These are phyloP conservation scores for Nothomitra cinnamomea DNA, from an alignment of 2,329 filamentous ascomycete species.

Conservation along the genomic window DNA sequence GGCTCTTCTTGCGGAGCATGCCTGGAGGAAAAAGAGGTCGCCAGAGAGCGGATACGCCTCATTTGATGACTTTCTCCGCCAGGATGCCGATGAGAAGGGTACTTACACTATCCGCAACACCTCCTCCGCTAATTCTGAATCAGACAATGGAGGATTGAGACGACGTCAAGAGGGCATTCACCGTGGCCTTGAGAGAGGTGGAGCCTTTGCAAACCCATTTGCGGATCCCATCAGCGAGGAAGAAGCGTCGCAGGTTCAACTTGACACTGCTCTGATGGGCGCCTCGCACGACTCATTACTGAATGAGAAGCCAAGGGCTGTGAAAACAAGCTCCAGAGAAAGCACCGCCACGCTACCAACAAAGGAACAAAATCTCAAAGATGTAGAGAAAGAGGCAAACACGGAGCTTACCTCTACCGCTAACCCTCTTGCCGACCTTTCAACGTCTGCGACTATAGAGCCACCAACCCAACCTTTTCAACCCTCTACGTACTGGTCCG, in stretches of 20 bases:
- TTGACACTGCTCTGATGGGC: slow-evolving; percentile 18
- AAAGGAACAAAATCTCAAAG: not conserved
- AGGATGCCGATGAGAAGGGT: slow-evolving; percentile 13
- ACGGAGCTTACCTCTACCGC: slow-evolving; percentile 14
- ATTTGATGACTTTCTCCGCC: slow-evolving; percentile 3
- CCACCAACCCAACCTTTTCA: not conserved
- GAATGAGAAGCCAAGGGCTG: not conserved
- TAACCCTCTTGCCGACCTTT: slow-evolving; percentile 14
- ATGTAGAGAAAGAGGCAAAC: not conserved
- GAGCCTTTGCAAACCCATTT: slow-evolving; percentile 28
- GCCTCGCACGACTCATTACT: not conserved
- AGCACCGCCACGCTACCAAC: not conserved
- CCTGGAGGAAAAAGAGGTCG: not conserved
- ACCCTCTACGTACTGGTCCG: slow-evolving; percentile 5
- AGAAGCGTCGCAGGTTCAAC: slow-evolving; percentile 23
- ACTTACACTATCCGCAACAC: slow-evolving; percentile 11
- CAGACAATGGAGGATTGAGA: slow-evolving; percentile 12
- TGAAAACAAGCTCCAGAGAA: not conserved
- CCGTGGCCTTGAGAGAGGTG: slow-evolving; percentile 23
- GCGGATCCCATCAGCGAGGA: slow-evolving; percentile 16
- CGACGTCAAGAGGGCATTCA: slow-evolving; percentile 18
- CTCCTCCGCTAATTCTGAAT: slow-evolving; percentile 10
- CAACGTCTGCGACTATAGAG: slow-evolving; percentile 7
- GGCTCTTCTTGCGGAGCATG: not conserved
- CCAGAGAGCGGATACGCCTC: not conserved